These are phyloP conservation scores for Ambrosiella beaveri DNA, from an alignment of 2,329 filamentous ascomycete species.

Conservation along the genomic window DNA sequence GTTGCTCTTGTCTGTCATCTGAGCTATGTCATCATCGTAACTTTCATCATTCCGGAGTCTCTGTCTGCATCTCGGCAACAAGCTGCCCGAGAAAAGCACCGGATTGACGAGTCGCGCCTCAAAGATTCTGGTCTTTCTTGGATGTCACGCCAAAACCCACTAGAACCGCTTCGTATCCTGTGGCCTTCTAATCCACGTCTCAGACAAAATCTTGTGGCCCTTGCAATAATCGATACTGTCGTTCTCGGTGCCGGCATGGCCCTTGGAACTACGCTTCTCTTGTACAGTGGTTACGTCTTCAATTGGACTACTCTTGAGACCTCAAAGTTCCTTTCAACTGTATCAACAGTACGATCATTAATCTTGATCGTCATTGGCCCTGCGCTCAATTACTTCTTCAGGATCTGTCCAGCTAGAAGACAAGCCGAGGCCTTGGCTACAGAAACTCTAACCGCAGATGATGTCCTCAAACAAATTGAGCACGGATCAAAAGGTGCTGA, in stretches of 20 bases:
- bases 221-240: slow-evolving; percentile 66
- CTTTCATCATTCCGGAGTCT: slow-evolving; percentile 67
- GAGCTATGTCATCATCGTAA: slow-evolving; percentile 55
- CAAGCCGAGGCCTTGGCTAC: slow-evolving; percentile 21
- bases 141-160: slow-evolving; percentile 40
- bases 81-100: slow-evolving; percentile 51
- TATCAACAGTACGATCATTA: slow-evolving; percentile 60
- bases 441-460: neutral
- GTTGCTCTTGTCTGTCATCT: slow-evolving; percentile 55
- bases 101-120: slow-evolving; percentile 22
- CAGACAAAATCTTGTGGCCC: slow-evolving; percentile 63
- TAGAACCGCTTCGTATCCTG: slow-evolving; percentile 53
- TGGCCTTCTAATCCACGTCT: slow-evolving; percentile 31
- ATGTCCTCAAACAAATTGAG: slow-evolving; percentile 10
- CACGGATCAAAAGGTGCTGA: slow-evolving; percentile 50
- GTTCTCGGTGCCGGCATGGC: slow-evolving; percentile 69
- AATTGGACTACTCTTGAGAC: slow-evolving; percentile 69
- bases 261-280: slow-evolving; percentile 59
- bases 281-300: slow-evolving; percentile 70
- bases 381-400: slow-evolving; percentile 56
- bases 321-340: slow-evolving; percentile 62
- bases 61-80: slow-evolving; percentile 56
- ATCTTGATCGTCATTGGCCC: slow-evolving; percentile 63
- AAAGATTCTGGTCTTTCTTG: slow-evolving; percentile 15
- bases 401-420: slow-evolving; percentile 28